phyloP scores from a whole-genome alignment of 257 asterid genomes.

The Gardenia jasminoides region DNA sequence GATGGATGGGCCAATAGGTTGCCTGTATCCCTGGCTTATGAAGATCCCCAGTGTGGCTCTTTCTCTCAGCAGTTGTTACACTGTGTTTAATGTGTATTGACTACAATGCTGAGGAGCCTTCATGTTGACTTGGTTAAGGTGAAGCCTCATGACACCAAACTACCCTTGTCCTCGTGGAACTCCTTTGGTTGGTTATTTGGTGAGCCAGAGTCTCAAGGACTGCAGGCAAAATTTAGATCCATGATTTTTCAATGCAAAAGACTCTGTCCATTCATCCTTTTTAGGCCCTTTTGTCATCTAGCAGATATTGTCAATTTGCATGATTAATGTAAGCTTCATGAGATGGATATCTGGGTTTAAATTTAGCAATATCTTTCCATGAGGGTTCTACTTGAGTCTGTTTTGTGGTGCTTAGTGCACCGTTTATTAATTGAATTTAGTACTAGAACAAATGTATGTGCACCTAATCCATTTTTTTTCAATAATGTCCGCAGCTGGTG shows the following conservation, averaged over 20 bases:
- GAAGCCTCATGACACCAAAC: neutral
- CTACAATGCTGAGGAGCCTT: neutral
- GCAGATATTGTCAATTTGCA: neutral
- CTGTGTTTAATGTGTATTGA: neutral
- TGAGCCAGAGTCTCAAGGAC: neutral
- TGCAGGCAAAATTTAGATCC: neutral
- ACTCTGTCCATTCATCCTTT: neutral
- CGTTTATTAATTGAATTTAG: neutral
- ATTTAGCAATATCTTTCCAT: neutral
- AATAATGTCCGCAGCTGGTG: conserved; percentile 64
- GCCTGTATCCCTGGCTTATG: neutral
- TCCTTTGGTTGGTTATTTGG: neutral
- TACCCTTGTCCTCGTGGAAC: neutral
- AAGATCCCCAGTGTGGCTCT: neutral
- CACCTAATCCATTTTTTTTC: conserved; percentile 21
- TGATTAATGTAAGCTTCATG: neutral
- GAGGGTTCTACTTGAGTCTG: neutral
- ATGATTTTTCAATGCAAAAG: neutral
- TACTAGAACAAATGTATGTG: neutral
- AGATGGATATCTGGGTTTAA: neutral
- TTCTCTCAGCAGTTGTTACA: neutral
- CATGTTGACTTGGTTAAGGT: neutral
- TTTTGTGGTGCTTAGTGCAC: neutral
- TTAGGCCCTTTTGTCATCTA: neutral
- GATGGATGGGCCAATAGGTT: too few species aligned